phyloP scores from a whole-genome alignment of 192 early-diverging fungal genomes.

The Spizellomyces punctatus region DNA sequence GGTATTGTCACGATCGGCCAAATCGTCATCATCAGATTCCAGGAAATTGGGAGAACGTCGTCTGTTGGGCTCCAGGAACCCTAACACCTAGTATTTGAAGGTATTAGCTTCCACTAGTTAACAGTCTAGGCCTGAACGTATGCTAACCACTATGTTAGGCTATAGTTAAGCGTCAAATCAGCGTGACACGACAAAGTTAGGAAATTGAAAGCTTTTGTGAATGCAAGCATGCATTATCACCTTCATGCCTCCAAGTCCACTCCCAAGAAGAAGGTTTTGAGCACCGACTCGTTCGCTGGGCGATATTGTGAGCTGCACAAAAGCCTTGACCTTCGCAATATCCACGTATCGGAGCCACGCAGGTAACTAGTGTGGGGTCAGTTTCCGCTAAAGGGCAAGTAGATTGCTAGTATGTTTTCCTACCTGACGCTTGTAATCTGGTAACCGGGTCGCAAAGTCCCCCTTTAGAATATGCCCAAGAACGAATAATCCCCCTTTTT shows the following conservation, averaged over 20 bases:
- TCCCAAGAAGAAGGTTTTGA: constrained; percentile 15
- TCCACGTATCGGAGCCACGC: constrained; percentile 28
- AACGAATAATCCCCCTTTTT: constrained; percentile 25
- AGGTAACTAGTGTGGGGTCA: not conserved
- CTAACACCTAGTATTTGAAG: not conserved
- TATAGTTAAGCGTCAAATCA: not conserved
- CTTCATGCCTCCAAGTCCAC: constrained; percentile 30
- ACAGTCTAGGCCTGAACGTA: too few species aligned
- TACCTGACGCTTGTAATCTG: constrained; percentile 26
- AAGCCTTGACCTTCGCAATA: constrained; percentile 29
- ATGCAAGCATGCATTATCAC: not conserved
- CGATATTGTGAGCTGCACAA: constrained; percentile 23
- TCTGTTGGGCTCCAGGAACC: constrained; percentile 4
- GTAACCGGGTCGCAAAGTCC: constrained; percentile 7
- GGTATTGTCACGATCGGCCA: not conserved
- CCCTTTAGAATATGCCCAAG: constrained; percentile 20
- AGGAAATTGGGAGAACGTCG: constrained; percentile 12
- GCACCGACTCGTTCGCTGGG: constrained; percentile 21
- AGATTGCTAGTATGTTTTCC: not conserved
- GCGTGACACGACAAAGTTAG: constrained; percentile 13
- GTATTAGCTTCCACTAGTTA: too few species aligned
- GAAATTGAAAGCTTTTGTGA: not conserved
- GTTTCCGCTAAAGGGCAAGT: not conserved
- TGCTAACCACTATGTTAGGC: too few species aligned
- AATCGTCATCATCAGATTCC: constrained; percentile 4